phyloP scores from a whole-genome alignment of 768 basidiomycete species.

The Leccinum arenicola region DNA sequence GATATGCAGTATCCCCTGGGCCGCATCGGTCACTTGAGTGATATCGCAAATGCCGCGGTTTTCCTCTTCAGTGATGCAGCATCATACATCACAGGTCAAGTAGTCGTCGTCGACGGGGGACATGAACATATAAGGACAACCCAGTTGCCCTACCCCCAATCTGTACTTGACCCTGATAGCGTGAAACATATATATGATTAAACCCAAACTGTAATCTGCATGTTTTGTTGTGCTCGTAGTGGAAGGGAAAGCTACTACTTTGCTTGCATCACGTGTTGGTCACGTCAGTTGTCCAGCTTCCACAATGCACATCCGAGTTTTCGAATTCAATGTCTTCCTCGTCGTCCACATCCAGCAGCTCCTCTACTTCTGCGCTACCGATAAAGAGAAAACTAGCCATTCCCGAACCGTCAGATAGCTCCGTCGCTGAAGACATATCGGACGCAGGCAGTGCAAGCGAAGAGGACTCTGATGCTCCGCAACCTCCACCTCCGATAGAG shows the following conservation, averaged over 20 bases:
- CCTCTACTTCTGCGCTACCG: slow-evolving; percentile 15
- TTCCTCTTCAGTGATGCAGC: slow-evolving; percentile 86
- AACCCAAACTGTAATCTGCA: slow-evolving; percentile 35
- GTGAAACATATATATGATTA: slow-evolving; percentile 50
- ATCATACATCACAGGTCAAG: slow-evolving; percentile 70
- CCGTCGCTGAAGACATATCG: slow-evolving; percentile 29
- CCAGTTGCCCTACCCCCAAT: slow-evolving; percentile 59
- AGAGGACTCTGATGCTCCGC: slow-evolving; percentile 5
- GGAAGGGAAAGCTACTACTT: neutral
- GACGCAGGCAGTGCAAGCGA: slow-evolving; percentile 8
- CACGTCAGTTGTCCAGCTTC: neutral
- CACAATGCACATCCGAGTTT: neutral
- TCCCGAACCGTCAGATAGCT: slow-evolving; percentile 13
- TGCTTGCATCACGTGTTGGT: slow-evolving; percentile 11
- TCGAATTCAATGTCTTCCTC: slow-evolving; percentile 14
- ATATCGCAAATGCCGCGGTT: slow-evolving; percentile 69
- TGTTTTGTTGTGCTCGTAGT: neutral
- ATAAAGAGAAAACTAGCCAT: slow-evolving; percentile 26
- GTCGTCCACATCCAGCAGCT: slow-evolving; percentile 30
- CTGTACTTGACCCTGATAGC: slow-evolving; percentile 61
- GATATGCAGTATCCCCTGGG: slow-evolving; percentile 35
- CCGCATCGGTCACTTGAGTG: slow-evolving; percentile 55
- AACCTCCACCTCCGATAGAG: slow-evolving; percentile 2
- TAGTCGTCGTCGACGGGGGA: slow-evolving; percentile 70
- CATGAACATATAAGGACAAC: slow-evolving; percentile 48